phyloP scores from a whole-genome alignment of 2,329 filamentous ascomycete species.

The Stylonectria norvegica region DNA sequence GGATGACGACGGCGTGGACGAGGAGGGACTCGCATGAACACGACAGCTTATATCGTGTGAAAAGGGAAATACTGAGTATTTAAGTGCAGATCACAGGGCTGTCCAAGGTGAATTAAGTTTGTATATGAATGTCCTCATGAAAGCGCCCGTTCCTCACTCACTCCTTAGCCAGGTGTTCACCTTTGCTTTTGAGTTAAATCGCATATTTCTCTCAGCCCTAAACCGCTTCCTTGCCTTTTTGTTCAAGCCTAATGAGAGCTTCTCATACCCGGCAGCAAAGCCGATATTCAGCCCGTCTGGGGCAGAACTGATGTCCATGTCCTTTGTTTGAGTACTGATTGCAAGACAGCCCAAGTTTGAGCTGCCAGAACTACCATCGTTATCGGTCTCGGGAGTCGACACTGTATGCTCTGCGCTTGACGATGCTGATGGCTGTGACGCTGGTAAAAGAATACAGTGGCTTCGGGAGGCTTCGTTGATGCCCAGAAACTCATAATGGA shows the following conservation, averaged over 20 bases:
- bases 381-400: constrained; percentile 1
- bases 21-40: too few species aligned
- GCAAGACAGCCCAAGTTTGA: neutral
- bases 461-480: constrained; percentile 5
- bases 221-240: constrained; percentile 16
- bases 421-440: neutral
- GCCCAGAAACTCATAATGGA: constrained; percentile 23
- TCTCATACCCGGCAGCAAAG: constrained; percentile 3
- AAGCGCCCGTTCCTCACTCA: too few species aligned
- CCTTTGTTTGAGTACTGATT: neutral
- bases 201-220: constrained; percentile 16
- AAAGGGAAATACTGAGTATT: too few species aligned
- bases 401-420: too few species aligned
- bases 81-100: too few species aligned
- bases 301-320: constrained; percentile 1
- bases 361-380: constrained; percentile 7
- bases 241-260: constrained; percentile 8
- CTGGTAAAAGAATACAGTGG: neutral
- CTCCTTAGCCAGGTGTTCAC: constrained; percentile 20
- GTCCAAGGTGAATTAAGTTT: too few species aligned
- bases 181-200: constrained; percentile 17
- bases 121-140: too few species aligned
- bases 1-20: too few species aligned
- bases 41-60: too few species aligned
- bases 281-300: constrained; percentile 9